Percentiles rank a stretch among this genome's conserved stretches.
Evolutionary conservation across 2,329 filamentous ascomycete species (phyloP).

Genomic region (Monilinia polystroma): DNA sequence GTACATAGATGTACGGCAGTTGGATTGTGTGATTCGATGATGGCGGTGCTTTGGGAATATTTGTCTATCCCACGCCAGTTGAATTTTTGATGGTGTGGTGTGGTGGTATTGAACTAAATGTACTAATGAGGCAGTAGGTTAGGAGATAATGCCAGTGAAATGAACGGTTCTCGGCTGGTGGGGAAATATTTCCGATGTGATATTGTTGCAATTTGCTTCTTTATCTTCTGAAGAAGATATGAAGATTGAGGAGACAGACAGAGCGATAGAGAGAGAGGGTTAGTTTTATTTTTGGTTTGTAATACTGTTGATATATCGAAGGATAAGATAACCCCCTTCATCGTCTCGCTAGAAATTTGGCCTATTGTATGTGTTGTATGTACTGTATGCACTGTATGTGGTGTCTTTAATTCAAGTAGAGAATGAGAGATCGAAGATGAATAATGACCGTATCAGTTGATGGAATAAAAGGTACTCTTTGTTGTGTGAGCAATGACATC

Average conservation of each 20-base stretch:
- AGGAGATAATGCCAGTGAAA: not conserved
- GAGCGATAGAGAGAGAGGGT: too few species aligned
- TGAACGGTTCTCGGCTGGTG: too few species aligned
- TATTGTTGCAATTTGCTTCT: too few species aligned
- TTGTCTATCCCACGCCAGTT: not conserved
- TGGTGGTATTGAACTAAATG: constrained; percentile 4
- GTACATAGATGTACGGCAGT: not conserved
- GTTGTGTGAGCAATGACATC: too few species aligned
- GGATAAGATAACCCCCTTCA: not conserved
- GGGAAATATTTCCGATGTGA: too few species aligned
- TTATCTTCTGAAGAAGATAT: too few species aligned
- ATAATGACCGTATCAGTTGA: too few species aligned
- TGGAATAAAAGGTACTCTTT: not conserved
- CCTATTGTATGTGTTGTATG: too few species aligned
- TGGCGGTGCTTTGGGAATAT: not conserved
- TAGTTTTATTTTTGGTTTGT: too few species aligned
- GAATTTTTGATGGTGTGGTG: not conserved
- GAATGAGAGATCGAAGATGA: not conserved
- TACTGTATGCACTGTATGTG: too few species aligned
- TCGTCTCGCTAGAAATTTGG: not conserved
- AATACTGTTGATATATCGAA: not conserved
- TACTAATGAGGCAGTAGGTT: constrained; percentile 16
- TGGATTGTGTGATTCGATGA: not conserved
- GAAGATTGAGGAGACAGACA: too few species aligned
- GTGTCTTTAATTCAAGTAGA: too few species aligned